Percentiles rank a stretch among this genome's conserved stretches.
These are phyloP conservation scores for Hypoxylon sp. DNA, from an alignment of 2,329 filamentous ascomycete genomes.

Conservation along the genomic window DNA sequence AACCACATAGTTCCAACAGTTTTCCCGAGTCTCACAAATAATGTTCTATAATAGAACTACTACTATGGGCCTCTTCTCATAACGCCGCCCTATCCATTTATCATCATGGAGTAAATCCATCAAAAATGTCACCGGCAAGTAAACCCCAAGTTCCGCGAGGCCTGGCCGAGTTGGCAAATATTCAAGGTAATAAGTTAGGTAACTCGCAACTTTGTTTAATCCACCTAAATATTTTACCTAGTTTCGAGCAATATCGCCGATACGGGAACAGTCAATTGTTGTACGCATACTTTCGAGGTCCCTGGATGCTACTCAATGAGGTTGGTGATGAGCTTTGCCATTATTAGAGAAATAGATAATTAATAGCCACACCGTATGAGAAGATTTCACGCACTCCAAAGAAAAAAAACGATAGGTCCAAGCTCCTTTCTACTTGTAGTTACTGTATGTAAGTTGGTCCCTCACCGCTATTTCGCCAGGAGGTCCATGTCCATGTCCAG, in stretches of 20 bases:
- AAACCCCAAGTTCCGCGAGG: conserved; percentile 14
- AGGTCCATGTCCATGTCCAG: conserved; percentile 43
- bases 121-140: conserved; percentile 9
- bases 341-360: conserved; percentile 30
- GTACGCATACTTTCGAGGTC: conserved; percentile 14
- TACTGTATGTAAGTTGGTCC: conserved; percentile 19
- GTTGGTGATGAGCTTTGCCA: conserved; percentile 24
- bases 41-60: conserved; percentile 23
- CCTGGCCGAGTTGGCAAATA: conserved; percentile 19
- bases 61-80: conserved; percentile 22
- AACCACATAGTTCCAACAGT: conserved; percentile 43
- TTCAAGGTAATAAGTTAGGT: conserved; percentile 7
- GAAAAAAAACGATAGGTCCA: conserved; percentile 48
- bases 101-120: conserved; percentile 23
- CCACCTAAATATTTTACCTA: conserved; percentile 13
- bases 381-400: conserved; percentile 45
- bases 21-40: conserved; percentile 21
- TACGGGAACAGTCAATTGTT: conserved; percentile 18
- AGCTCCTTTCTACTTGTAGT: conserved; percentile 42
- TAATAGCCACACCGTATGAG: conserved; percentile 44
- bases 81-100: conserved; percentile 26
- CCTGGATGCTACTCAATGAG: conserved; percentile 31
- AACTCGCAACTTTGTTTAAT: conserved; percentile 26
- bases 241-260: conserved; percentile 22
- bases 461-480: conserved; percentile 53